A percentile compares a stretch with the other conserved stretches of the same genome.
Conservation (phyloP, 2,329 filamentous ascomycete genomes). For the Cladosporium sp. region DNA sequence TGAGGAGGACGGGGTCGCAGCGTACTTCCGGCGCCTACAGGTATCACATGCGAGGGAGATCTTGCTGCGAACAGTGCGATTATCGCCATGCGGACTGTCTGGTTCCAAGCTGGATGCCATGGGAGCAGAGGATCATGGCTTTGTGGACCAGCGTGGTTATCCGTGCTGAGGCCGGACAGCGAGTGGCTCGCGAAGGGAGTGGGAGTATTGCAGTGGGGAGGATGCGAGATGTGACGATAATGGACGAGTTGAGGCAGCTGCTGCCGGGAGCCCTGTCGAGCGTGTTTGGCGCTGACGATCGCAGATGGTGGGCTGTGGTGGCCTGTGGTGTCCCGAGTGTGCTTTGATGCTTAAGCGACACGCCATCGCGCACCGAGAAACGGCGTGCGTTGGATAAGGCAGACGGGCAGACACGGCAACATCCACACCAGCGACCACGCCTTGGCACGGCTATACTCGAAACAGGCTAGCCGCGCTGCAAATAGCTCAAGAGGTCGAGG, state of each 20-base stretch:
- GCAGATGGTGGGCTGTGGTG: neutral
- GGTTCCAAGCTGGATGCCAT: constrained; percentile 19
- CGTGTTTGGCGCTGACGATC: constrained; percentile 7
- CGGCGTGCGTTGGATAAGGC: neutral
- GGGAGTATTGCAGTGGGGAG: constrained; percentile 7
- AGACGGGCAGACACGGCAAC: neutral
- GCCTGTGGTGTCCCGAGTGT: neutral
- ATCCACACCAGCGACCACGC: neutral
- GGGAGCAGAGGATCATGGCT: constrained; percentile 16
- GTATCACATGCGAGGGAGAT: constrained; percentile 21
- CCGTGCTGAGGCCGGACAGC: constrained; percentile 18
- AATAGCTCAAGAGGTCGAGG: neutral
- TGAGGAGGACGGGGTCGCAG: neutral
- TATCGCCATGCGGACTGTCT: constrained; percentile 13
- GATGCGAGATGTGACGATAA: constrained; percentile 13
- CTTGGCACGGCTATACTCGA: constrained; percentile 3
- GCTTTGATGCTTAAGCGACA: constrained; percentile 8
- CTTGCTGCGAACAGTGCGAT: constrained; percentile 20
- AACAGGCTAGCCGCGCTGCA: neutral
- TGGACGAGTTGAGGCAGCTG: neutral
- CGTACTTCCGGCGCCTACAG: constrained; percentile 21
- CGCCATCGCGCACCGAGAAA: neutral
- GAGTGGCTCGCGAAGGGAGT: constrained; percentile 11
- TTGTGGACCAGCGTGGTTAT: constrained; percentile 8
- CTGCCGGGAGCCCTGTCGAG: neutral